Conservation (phyloP, 805 yeast genomes). For the Groenewaldozyma salmanticensis region DNA sequence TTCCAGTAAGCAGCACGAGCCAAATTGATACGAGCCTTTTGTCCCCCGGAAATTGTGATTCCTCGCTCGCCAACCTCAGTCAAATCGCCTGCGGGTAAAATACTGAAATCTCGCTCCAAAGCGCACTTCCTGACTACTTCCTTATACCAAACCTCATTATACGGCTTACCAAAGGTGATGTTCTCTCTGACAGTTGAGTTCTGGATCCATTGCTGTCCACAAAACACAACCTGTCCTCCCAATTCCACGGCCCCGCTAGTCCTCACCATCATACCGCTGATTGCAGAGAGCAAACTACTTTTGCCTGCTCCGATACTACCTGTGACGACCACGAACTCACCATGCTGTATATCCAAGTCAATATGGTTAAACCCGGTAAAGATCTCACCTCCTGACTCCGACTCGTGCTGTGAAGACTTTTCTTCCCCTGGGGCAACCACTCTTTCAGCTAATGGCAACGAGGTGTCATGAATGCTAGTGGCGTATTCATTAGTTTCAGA, state of each 20-base stretch:
- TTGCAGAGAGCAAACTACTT: constrained; percentile 58
- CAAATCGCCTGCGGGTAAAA: constrained; percentile 62
- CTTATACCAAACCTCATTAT: constrained; percentile 41
- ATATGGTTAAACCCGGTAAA: constrained; percentile 32
- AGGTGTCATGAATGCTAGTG: constrained; percentile 13
- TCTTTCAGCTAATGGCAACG: constrained; percentile 6
- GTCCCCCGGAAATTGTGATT: constrained; percentile 83
- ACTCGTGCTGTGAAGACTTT: constrained; percentile 35
- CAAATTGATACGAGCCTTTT: constrained; percentile 73
- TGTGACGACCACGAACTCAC: constrained; percentile 67
- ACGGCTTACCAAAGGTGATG: constrained; percentile 56
- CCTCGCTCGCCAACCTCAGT: constrained; percentile 90
- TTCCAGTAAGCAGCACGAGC: constrained; percentile 74
- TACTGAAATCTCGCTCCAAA: constrained; percentile 52
- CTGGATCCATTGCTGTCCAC: constrained; percentile 77
- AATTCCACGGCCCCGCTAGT: constrained; percentile 41
- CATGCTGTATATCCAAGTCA: constrained; percentile 40
- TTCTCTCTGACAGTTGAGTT: constrained; percentile 70
- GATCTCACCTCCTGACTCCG: constrained; percentile 23
- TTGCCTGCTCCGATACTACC: constrained; percentile 83
- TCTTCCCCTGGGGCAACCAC: constrained; percentile 29
- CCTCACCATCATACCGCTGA: constrained; percentile 62
- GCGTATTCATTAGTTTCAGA: constrained; percentile 14
- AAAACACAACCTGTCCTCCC: constrained; percentile 43
- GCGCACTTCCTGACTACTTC: constrained; percentile 55